Percentiles rank a stretch among this genome's conserved stretches.
phyloP scores from a whole-genome alignment of 2,329 filamentous ascomycete genomes.

The Diaporthe eres region DNA sequence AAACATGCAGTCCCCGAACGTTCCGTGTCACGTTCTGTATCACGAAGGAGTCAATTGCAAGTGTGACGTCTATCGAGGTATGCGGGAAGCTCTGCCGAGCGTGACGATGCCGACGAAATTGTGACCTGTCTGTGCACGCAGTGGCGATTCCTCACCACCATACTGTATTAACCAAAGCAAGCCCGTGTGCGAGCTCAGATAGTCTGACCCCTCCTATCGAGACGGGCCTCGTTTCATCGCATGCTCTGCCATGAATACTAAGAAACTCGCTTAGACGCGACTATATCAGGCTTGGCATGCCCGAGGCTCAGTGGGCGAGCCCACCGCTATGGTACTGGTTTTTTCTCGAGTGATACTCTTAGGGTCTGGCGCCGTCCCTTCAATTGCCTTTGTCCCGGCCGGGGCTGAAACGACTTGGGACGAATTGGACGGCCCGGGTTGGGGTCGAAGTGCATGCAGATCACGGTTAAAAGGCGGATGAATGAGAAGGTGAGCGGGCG shows the following conservation, averaged over 20 bases:
- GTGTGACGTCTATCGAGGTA: background rate
- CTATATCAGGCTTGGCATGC: conserved; percentile 19
- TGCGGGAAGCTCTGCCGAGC: conserved; percentile 2
- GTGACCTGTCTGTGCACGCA: background rate
- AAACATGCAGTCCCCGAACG: conserved; percentile 11
- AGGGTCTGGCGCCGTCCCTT: background rate
- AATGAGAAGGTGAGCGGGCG: background rate
- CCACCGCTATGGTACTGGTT: conserved; percentile 22
- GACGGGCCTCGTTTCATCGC: conserved; percentile 36
- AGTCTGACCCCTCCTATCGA: conserved; percentile 12
- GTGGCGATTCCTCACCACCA: background rate
- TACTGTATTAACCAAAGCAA: background rate
- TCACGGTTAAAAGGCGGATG: conserved; percentile 19
- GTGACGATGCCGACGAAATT: background rate
- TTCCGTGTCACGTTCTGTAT: conserved; percentile 14
- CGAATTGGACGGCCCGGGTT: background rate
- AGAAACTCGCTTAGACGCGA: conserved; percentile 28
- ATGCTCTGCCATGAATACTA: conserved; percentile 10
- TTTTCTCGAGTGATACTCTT: background rate
- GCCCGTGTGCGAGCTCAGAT: conserved; percentile 11
- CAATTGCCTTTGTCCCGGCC: conserved; percentile 25
- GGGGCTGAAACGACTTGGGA: conserved; percentile 34
- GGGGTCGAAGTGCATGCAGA: conserved; percentile 1
- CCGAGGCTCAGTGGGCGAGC: background rate
- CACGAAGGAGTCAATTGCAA: conserved; percentile 15